phyloP scores from a whole-genome alignment of 495 filamentous ascomycete species.

The Lindgomyces ingoldianus region DNA sequence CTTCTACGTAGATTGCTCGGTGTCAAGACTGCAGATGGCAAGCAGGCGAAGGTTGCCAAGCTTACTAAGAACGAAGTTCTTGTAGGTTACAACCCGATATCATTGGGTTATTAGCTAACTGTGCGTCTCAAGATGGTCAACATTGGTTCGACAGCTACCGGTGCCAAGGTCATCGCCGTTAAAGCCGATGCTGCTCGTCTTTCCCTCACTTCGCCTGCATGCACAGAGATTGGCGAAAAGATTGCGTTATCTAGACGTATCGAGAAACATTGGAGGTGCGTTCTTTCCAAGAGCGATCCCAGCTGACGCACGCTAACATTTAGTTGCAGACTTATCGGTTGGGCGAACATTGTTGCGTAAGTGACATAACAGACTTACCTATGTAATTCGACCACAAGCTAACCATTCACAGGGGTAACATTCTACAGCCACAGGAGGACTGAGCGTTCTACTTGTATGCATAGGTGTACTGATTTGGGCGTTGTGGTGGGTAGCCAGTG shows the following conservation, averaged over 20 bases:
- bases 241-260: constrained; percentile 93
- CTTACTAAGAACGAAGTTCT: constrained; percentile 95
- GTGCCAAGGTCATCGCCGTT: constrained; percentile 87
- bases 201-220: constrained; percentile 82
- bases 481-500: not conserved
- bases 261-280: constrained; percentile 98
- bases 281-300: constrained; percentile 41
- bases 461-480: not conserved
- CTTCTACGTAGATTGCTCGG: constrained; percentile 88
- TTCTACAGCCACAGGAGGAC: constrained; percentile 29
- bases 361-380: constrained; percentile 37
- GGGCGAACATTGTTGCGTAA: constrained; percentile 79
- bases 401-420: constrained; percentile 21
- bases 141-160: constrained; percentile 94
- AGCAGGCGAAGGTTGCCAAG: constrained; percentile 98
- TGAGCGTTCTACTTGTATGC: constrained; percentile 7
- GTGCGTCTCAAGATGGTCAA: constrained; percentile 74
- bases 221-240: constrained; percentile 95
- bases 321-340: constrained; percentile 32
- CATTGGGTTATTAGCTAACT: constrained; percentile 4
- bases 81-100: constrained; percentile 4
- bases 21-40: constrained; percentile 96
- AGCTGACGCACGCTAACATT: constrained; percentile 61
- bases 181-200: constrained; percentile 97
- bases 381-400: not conserved